Evolutionary conservation across 2,329 filamentous ascomycete genomes (phyloP), one percentile per base, ranked within the genome.

Genomic region (Xylariomycetidae sp.): DNA sequence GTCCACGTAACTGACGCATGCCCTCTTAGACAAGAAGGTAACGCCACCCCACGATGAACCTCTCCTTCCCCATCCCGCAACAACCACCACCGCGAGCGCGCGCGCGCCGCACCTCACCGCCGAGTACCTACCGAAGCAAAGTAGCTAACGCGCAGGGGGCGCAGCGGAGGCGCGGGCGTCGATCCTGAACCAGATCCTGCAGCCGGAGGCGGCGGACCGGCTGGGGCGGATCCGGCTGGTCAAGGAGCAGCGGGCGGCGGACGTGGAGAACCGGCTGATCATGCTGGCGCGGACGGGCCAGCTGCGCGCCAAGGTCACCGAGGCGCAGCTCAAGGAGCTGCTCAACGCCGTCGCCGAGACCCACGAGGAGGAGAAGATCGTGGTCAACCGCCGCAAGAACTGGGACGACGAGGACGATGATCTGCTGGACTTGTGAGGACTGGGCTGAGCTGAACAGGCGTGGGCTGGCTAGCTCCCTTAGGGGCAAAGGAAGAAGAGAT

Each of bases 161-260:
- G 31, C 26, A 46, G 72, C 76, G 44, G 85, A 90, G 58, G 81
- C 82, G 24, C 83, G 87, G 39, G 68, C 79, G 51, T 72, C 76
- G 39, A 83, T 95, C 49, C 80, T 98, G 42, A 76, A 75, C 49
- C 92, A 96, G 63, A 96, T 98, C 67, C 85, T 98, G 42, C 82
- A 89, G 52, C 92, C 92, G 47, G 87, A 90, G 55, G 92, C 92
- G 13, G 85, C 87, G 40, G 92, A 98, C 65, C 85, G 92, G 10
- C 75, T 98, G 1, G 87, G 86, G 37, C 86, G 92, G 46, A 96
- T 98, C 65, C 83, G 90, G 20, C 79, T 98, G 40, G 92, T 98
- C 56, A 96, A 96, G 65, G 87, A 89, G 58, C 81, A 82, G 49
- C 85, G 92, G 52, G 92, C 92, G 22, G 76, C 74, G 41, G 88